These are phyloP conservation scores for Grosmannia penicillata DNA, from an alignment of 2,329 filamentous ascomycete species.

Conservation along the genomic window DNA sequence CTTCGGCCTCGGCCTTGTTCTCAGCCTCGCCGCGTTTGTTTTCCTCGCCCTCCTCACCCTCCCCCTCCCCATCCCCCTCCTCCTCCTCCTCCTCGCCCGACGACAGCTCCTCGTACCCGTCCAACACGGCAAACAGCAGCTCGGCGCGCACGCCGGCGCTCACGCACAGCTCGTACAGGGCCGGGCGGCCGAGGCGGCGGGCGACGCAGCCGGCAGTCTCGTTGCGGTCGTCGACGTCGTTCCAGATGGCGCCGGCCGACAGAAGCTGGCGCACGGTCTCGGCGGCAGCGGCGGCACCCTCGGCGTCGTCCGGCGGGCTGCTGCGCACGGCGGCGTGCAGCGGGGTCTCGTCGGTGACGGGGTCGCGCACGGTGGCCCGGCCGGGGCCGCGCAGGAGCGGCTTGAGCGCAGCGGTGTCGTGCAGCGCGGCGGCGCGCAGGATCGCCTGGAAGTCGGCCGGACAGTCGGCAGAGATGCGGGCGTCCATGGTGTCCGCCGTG, in stretches of 20 bases:
- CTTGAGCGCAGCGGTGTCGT: conserved; percentile 51
- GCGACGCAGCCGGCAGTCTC: conserved; percentile 91
- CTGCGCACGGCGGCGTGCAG: conserved; percentile 82
- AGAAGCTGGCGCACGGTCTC: conserved; percentile 63
- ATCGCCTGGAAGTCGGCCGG: conserved; percentile 35
- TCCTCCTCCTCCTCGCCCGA: conserved; percentile 36
- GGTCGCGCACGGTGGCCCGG: conserved; percentile 64
- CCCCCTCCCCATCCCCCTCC: conserved; percentile 25
- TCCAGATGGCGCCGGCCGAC: conserved; percentile 89
- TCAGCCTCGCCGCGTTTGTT: conserved; percentile 12
- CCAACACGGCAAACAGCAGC: conserved; percentile 67
- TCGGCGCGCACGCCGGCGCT: conserved; percentile 86
- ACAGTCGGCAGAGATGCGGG: conserved; percentile 38
- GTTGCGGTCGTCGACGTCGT: conserved; percentile 72
- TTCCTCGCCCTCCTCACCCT: conserved; percentile 19
- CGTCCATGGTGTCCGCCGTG: conserved; percentile 32
- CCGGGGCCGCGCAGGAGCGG: conserved; percentile 50
- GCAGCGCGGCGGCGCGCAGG: conserved; percentile 39
- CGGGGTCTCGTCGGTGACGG: conserved; percentile 71
- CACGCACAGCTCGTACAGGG: conserved; percentile 70
- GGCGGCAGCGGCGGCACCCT: conserved; percentile 27
- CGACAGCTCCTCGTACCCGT: conserved; percentile 61
- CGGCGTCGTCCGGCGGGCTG: too few relatives aligned
- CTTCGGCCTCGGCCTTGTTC: background rate
- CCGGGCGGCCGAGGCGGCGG: conserved; percentile 47